Conservation (phyloP, 2,329 filamentous ascomycete genomes). For the Clarireedia hainanense region DNA sequence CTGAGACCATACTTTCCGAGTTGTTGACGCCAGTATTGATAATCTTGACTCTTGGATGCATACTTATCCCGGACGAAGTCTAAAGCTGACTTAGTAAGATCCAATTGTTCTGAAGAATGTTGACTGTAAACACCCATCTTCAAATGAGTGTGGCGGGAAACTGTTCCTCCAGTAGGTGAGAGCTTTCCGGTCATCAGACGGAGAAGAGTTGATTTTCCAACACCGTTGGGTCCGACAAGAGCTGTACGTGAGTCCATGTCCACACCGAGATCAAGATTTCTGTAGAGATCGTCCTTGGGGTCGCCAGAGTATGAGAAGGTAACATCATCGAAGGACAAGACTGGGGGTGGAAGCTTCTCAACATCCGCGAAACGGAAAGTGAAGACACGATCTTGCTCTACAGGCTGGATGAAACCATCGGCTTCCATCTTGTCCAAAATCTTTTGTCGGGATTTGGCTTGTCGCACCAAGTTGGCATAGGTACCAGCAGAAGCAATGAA, state of each 20-base stretch:
- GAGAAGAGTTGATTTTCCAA: conserved; percentile 94
- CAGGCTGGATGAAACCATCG: conserved; percentile 94
- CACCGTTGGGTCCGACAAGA: conserved; percentile 96
- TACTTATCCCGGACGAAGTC: conserved; percentile 99
- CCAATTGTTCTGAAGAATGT: conserved; percentile 96
- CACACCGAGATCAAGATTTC: conserved; percentile 94
- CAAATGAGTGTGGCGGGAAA: conserved; percentile 92
- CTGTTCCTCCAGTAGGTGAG: conserved; percentile 70
- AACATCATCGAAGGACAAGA: conserved; percentile 92
- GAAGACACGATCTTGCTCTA: conserved; percentile 79
- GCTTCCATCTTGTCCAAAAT: conserved; percentile 99
- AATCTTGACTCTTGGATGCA: conserved; percentile 80
- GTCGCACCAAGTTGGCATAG: conserved; percentile 96
- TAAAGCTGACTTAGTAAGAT: conserved; percentile 93
- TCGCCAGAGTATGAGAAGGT: conserved; percentile 97
- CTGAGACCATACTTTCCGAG: conserved; percentile 89
- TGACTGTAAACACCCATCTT: conserved; percentile 98
- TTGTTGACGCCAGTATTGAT: conserved; percentile 99
- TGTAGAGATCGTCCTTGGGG: conserved; percentile 84
- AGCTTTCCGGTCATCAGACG: conserved; percentile 95
- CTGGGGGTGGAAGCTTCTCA: conserved; percentile 96
- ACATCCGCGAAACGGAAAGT: conserved; percentile 98
- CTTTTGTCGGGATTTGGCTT: conserved; percentile 99
- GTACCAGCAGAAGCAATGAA: conserved; percentile 99
- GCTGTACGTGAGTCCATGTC: conserved; percentile 99